Conservation (phyloP, 345 rosid species). For the Isatis tinctoria region DNA sequence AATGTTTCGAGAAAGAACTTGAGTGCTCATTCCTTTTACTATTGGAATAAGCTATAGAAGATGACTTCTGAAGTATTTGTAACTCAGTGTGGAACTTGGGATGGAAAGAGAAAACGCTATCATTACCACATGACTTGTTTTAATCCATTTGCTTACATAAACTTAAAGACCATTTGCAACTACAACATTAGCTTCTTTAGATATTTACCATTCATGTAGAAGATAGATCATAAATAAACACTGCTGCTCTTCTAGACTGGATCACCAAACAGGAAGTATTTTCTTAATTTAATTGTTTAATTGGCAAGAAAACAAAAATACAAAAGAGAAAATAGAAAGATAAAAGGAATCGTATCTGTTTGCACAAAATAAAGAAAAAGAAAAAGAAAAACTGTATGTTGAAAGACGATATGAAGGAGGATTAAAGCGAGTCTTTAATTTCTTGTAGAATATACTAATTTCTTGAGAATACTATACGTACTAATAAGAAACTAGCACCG, state of each 20-base stretch:
- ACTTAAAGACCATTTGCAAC: background rate
- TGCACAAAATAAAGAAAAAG: background rate
- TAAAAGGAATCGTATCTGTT: background rate
- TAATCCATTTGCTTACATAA: background rate
- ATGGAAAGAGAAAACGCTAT: background rate
- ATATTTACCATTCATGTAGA: background rate
- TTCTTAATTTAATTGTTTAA: background rate
- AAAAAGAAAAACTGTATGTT: background rate
- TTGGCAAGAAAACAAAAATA: background rate
- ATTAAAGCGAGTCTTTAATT: background rate
- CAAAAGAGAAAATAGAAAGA: no score
- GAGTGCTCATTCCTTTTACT: background rate
- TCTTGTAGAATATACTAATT: no score
- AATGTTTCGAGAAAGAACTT: background rate
- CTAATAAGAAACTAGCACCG: background rate
- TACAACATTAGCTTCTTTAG: background rate
- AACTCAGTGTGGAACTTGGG: background rate
- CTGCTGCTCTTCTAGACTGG: background rate
- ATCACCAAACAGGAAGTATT: background rate
- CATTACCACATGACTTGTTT: background rate
- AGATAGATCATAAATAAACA: background rate
- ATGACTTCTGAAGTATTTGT: no score
- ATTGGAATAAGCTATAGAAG: background rate
- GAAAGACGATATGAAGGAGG: background rate
- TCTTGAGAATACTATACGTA: background rate